These are phyloP conservation scores for Fusarium humuli DNA, from an alignment of 2,329 filamentous ascomycete species.

Conservation along the genomic window DNA sequence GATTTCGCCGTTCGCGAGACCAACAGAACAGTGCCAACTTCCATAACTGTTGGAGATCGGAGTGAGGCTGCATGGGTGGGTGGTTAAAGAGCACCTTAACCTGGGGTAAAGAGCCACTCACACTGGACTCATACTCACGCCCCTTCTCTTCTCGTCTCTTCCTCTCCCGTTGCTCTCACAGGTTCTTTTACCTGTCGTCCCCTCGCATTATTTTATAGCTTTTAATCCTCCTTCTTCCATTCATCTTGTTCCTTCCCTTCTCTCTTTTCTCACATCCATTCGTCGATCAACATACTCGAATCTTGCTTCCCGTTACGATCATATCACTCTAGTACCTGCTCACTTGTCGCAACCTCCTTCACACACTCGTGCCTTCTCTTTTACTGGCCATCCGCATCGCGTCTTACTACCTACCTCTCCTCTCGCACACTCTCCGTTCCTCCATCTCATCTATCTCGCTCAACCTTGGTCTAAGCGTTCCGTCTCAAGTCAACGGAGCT, in stretches of 20 bases:
- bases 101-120: constrained; percentile 46
- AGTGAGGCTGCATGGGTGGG: constrained; percentile 35
- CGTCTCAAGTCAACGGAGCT: constrained; percentile 8
- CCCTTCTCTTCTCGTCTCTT: constrained; percentile 43
- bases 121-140: constrained; percentile 30
- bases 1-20: constrained; percentile 36
- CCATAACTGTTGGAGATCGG: constrained; percentile 25
- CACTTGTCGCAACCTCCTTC: constrained; percentile 19
- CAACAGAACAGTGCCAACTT: constrained; percentile 41
- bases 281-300: constrained; percentile 12
- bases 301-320: constrained; percentile 8
- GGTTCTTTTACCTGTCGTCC: constrained; percentile 45
- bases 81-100: constrained; percentile 35
- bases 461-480: constrained; percentile 14
- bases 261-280: constrained; percentile 5
- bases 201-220: constrained; percentile 40
- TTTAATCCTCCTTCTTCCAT: constrained; percentile 45
- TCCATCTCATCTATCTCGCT: constrained; percentile 3
- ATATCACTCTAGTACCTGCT: constrained; percentile 3
- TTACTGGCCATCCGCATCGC: constrained; percentile 16
- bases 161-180: constrained; percentile 37
- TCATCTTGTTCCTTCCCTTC: constrained; percentile 41
- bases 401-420: constrained; percentile 9
- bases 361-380: constrained; percentile 22
- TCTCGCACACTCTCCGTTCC: constrained; percentile 1